Evolutionary conservation across 163 green algal genomes (phyloP).

Genomic region (Scenedesmus sp.): DNA sequence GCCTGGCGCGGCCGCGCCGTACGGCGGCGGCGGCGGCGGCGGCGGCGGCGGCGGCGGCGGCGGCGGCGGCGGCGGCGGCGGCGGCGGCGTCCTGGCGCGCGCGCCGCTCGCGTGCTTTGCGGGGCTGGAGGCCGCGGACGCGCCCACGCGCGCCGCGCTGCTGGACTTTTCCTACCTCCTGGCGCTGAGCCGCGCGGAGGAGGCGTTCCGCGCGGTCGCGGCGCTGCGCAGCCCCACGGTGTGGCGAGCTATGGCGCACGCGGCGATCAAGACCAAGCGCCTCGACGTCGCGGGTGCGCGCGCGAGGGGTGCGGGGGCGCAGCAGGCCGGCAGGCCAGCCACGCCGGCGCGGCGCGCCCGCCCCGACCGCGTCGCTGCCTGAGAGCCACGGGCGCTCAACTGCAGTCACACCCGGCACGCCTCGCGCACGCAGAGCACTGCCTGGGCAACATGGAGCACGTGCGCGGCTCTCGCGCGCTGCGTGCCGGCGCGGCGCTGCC

Average conservation of each 20-base stretch:
- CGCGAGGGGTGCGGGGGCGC: too few relatives aligned
- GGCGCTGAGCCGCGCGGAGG: conserved; percentile 74
- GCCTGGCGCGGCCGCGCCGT: too few relatives aligned
- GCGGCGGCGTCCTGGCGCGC: conserved; percentile 45
- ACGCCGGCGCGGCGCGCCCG: too few relatives aligned
- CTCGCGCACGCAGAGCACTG: conserved; percentile 72
- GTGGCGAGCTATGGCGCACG: conserved; percentile 80
- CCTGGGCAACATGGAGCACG: conserved; percentile 78
- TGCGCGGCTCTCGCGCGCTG: conserved; percentile 62
- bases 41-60: conserved; percentile 47
- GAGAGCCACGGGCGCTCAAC: too few relatives aligned
- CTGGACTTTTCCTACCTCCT: conserved; percentile 80
- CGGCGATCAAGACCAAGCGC: conserved; percentile 80
- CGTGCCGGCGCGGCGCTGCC: conserved; percentile 59
- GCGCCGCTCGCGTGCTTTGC: conserved; percentile 52
- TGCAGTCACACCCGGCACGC: too few relatives aligned
- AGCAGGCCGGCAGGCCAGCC: too few relatives aligned
- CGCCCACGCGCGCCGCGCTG: conserved; percentile 61
- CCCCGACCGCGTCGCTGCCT: too few relatives aligned
- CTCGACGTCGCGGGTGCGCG: conserved; percentile 72
- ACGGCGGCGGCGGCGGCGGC: conserved; percentile 8
- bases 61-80: conserved; percentile 6
- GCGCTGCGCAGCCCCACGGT: conserved; percentile 57
- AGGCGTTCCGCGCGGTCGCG: conserved; percentile 72
- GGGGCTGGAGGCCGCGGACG: conserved; percentile 58